Conservation (phyloP, 768 basidiomycete genomes). For the Pseudohyphozyma bogoriensis region DNA sequence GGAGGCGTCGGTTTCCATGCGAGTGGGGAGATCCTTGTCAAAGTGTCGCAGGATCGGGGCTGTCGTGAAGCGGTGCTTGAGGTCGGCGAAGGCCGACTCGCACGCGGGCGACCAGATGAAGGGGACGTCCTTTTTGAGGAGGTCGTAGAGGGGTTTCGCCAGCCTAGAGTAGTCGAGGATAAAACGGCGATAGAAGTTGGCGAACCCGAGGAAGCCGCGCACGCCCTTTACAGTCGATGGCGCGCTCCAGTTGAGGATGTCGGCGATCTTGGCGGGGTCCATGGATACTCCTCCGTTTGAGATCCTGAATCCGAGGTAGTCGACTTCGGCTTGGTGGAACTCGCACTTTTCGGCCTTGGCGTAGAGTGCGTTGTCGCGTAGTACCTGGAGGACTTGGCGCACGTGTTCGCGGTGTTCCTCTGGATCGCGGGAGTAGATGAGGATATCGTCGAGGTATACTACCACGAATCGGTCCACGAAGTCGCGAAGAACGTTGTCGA, state of each 20-base stretch:
- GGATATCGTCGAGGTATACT: slow-evolving; percentile 39
- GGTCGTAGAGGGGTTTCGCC: slow-evolving; percentile 28
- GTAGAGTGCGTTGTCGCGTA: slow-evolving; percentile 38
- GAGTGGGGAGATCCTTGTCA: neutral
- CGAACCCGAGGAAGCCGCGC: slow-evolving; percentile 44
- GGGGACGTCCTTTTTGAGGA: slow-evolving; percentile 25
- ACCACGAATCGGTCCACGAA: slow-evolving; percentile 40
- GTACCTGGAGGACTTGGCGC: slow-evolving; percentile 36
- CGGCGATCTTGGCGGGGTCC: slow-evolving; percentile 42
- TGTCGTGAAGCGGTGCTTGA: neutral
- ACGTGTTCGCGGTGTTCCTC: slow-evolving; percentile 27
- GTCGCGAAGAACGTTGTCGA: slow-evolving; percentile 42
- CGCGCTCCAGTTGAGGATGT: slow-evolving; percentile 40
- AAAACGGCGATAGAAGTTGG: slow-evolving; percentile 45
- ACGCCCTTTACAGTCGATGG: slow-evolving; percentile 38
- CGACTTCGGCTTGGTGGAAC: slow-evolving; percentile 24
- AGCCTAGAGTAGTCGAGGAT: slow-evolving; percentile 40
- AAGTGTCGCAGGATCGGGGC: slow-evolving; percentile 9
- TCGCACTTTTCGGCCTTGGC: slow-evolving; percentile 35
- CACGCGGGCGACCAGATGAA: neutral
- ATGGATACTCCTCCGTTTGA: slow-evolving; percentile 38
- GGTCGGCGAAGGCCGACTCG: neutral
- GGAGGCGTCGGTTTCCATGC: slow-evolving; percentile 1
- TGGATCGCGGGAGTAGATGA: slow-evolving; percentile 41
- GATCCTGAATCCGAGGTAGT: slow-evolving; percentile 42